These are phyloP conservation scores for Cercospora sesami DNA, from an alignment of 2,329 filamentous ascomycete species.

Conservation along the genomic window DNA sequence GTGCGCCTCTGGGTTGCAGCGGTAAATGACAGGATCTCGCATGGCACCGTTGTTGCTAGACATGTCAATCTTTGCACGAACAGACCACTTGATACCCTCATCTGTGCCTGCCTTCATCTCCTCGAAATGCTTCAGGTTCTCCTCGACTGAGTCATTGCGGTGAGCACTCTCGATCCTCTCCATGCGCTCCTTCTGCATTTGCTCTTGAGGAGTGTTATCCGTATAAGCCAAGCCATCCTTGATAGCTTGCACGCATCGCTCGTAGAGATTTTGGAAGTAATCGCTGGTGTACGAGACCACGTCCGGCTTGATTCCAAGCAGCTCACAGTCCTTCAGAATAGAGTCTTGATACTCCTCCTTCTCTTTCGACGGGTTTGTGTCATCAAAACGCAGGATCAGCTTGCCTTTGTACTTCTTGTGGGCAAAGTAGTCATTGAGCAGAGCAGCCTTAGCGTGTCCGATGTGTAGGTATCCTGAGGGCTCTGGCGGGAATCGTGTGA, in stretches of 20 bases:
- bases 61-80: conserved; percentile 88
- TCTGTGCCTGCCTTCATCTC: conserved; percentile 88
- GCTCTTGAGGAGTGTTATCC: conserved; percentile 88
- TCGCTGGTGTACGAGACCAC: conserved; percentile 86
- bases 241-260: conserved; percentile 81
- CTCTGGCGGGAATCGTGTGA: conserved; percentile 91
- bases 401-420: conserved; percentile 91
- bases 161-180: conserved; percentile 78
- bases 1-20: conserved; percentile 74
- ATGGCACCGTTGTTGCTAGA: conserved; percentile 94
- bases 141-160: conserved; percentile 75
- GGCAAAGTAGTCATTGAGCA: conserved; percentile 95
- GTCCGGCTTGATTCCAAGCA: conserved; percentile 91
- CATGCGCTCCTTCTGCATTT: conserved; percentile 81
- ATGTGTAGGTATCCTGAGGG: conserved; percentile 95
- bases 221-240: conserved; percentile 86
- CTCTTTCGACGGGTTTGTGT: conserved; percentile 96
- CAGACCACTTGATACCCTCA: conserved; percentile 81
- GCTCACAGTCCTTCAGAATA: conserved; percentile 84
- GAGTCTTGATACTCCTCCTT: conserved; percentile 94
- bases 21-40: conserved; percentile 95
- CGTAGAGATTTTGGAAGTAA: conserved; percentile 90
- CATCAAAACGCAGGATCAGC: conserved; percentile 88
- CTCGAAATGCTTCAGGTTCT: conserved; percentile 81
- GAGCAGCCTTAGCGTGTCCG: conserved; percentile 88